Base-by-base conservation (phyloP, 306 rosid genomes). In the Hippophae gyantsensis region DNA sequence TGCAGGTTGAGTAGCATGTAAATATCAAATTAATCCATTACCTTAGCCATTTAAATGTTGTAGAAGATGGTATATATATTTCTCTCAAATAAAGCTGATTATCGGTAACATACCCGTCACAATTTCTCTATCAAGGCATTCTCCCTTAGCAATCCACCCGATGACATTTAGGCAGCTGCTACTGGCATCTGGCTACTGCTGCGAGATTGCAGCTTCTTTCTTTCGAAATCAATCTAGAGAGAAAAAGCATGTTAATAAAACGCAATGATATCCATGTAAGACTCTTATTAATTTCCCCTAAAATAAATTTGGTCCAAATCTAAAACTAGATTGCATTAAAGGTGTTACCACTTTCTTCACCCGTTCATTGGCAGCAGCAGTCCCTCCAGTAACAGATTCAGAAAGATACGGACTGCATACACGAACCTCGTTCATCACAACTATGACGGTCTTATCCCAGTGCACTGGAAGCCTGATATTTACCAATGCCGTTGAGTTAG, bases 381-480 rank as follows among this genome's bases (percentile, higher is more conserved):
- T 82, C 55, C 99, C 99, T 75, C 99, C 99, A 69, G 73, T 72
- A 63, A 92, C 99, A 71, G 88, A 88, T 61, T 88, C 99, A 5
- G 97, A 73, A 60, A 77, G 83, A 79, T 92, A 92, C 18, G 99
- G 99, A 62, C 89, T 86, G 84, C 84, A 54, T 38, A 92, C 96
- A 9, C 97, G 90, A 51, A 92, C 96, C 72, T 84, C 94, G 53
- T 92, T 82, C 99, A 92, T 80, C 76, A 92, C 99, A 80, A 92
- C 94, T 69, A 92, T 92, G 57, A 69, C 82, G 32, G 96, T 86
- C 86, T 86, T 86, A 79, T 92, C 99, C 99, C 99, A 92, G 58
- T 89, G 90, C 48, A 92, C 99, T 10, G 99, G 99, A 74, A 92
- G 99, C 85, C 99, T 92, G 84, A 56, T 67, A 60, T 64, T 32